Conservation (phyloP, 495 filamentous ascomycete species). For the Hypoxylon perforatum region DNA sequence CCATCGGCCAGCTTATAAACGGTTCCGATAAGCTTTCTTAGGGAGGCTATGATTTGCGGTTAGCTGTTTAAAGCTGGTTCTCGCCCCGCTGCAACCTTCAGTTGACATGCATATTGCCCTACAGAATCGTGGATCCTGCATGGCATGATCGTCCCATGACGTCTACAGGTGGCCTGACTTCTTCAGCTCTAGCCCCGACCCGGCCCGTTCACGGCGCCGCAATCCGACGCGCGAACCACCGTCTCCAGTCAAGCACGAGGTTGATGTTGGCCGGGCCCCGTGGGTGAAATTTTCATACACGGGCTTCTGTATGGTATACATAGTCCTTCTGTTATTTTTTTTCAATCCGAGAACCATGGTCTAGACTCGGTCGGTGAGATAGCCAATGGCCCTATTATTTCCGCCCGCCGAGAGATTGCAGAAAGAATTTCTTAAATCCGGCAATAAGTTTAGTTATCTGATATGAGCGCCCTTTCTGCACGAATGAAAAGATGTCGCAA, state of each 20-base stretch:
- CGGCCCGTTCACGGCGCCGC: constrained; percentile 21
- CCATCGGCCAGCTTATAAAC: constrained; percentile 7
- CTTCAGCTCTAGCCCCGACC: constrained; percentile 17
- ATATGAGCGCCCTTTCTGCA: no score
- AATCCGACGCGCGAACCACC: constrained; percentile 22
- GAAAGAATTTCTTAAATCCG: no score
- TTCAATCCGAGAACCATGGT: no score
- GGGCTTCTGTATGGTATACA: not conserved
- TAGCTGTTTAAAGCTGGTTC: constrained; percentile 1
- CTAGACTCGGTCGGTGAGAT: no score
- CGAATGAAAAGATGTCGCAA: no score
- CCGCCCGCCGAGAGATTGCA: no score
- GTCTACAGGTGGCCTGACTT: constrained; percentile 40
- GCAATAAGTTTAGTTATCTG: no score
- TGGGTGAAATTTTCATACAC: no score
- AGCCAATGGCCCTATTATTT: no score
- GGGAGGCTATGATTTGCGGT: no score
- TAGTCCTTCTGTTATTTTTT: no score
- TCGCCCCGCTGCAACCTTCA: constrained; percentile 23
- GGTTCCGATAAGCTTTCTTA: not conserved
- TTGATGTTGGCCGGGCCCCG: not conserved
- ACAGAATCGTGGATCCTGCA: constrained; percentile 13
- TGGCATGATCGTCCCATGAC: constrained; percentile 44
- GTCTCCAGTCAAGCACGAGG: not conserved
- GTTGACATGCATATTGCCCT: not conserved